Conservation (phyloP, 345 rosid genomes). For the Trapa bicornis region DNA sequence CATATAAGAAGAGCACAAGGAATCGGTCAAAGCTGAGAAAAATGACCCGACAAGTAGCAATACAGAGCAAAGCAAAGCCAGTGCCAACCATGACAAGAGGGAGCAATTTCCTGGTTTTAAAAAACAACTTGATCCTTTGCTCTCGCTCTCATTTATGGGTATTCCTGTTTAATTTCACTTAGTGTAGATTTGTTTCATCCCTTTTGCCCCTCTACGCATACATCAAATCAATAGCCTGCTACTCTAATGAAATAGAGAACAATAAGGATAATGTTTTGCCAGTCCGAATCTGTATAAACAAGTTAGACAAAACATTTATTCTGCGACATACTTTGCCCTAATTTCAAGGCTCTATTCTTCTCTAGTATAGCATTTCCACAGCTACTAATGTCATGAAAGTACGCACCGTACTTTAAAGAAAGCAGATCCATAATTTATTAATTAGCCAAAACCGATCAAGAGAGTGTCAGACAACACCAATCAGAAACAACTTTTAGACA, state of each 20-base stretch:
- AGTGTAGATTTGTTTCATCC: not conserved
- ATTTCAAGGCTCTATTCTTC: not conserved
- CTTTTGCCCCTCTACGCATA: not conserved
- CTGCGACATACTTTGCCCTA: slow-evolving; percentile 4
- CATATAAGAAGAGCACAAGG: too few species aligned
- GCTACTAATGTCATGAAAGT: not conserved
- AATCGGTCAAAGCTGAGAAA: too few species aligned
- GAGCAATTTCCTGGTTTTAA: slow-evolving; percentile 12
- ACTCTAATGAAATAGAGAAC: not conserved
- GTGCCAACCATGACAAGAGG: slow-evolving; percentile 29
- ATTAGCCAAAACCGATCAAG: too few species aligned
- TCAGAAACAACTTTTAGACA: not conserved
- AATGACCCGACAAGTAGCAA: not conserved
- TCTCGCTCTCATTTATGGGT: not conserved
- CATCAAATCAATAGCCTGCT: slow-evolving; percentile 1
- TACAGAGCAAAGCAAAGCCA: slow-evolving; percentile 6
- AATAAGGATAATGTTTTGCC: not conserved
- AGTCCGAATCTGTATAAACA: slow-evolving; percentile 2
- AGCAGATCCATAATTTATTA: too few species aligned
- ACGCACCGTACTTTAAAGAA: not conserved
- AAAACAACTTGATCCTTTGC: not conserved
- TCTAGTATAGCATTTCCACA: not conserved
- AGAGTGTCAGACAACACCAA: too few species aligned
- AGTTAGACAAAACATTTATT: slow-evolving; percentile 3
- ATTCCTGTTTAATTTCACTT: not conserved